Evolutionary conservation across 2,329 filamentous ascomycete genomes (phyloP).

Genomic region (Penicillium polonicum): DNA sequence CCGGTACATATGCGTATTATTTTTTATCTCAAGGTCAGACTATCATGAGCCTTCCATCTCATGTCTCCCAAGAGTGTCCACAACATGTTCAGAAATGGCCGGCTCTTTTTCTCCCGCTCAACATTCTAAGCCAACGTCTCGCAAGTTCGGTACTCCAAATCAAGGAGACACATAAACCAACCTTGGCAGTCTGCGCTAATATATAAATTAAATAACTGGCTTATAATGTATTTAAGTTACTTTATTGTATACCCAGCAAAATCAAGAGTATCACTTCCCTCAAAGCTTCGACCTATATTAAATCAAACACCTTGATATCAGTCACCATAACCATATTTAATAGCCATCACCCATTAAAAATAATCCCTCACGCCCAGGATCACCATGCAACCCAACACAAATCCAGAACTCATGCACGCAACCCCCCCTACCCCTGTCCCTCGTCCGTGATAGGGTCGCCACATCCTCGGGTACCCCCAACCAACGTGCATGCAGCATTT

Average conservation of each 20-base stretch:
- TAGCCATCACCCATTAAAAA: neutral
- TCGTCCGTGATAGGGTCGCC: constrained; percentile 6
- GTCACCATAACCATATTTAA: neutral
- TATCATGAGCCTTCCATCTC: neutral
- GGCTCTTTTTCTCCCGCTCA: neutral
- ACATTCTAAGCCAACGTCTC: neutral
- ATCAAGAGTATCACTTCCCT: neutral
- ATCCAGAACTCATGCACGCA: neutral
- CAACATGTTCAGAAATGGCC: neutral
- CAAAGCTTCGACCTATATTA: no score
- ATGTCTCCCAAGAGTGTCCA: neutral
- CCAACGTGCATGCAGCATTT: constrained; percentile 5
- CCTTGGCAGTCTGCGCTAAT: no score
- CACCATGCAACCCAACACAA: constrained; percentile 1
- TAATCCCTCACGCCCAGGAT: neutral
- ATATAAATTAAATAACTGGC: no score
- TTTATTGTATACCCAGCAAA: no score
- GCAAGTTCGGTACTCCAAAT: neutral
- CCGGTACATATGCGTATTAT: neutral
- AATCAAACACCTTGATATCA: no score
- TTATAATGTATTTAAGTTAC: neutral
- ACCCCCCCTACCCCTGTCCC: neutral
- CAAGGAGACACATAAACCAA: neutral
- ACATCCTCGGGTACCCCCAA: constrained; percentile 3
- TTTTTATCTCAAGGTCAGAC: no score